A percentile compares a stretch with the other conserved stretches of the same genome.
These are phyloP conservation scores for Skeletonema menzelii DNA, from an alignment of 108 stramenopile genomes.

Conservation along the genomic window DNA sequence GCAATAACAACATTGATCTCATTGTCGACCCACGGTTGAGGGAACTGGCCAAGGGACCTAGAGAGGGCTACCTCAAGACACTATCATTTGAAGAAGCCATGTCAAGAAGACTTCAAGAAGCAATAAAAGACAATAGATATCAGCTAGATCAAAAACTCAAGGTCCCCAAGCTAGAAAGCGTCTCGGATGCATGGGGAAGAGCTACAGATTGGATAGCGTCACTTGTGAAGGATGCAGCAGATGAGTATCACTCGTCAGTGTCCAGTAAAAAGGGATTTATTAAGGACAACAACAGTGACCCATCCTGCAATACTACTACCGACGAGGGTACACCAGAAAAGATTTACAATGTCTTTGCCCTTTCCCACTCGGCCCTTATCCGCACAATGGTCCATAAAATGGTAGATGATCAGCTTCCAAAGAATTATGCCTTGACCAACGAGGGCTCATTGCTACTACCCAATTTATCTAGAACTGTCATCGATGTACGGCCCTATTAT, in stretches of 20 bases:
- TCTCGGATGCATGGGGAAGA: slow-evolving; percentile 54
- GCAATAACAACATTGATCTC: slow-evolving; percentile 1
- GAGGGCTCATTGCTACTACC: slow-evolving; percentile 39
- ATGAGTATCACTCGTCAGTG: slow-evolving; percentile 20
- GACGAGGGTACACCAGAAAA: neutral
- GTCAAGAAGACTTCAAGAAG: slow-evolving; percentile 3
- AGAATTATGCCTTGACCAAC: slow-evolving; percentile 23
- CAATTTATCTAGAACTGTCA: slow-evolving; percentile 39
- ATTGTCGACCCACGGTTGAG: slow-evolving; percentile 50
- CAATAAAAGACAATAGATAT: neutral
- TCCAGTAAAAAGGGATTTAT: neutral
- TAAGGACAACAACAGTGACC: neutral
- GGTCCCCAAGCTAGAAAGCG: slow-evolving; percentile 49
- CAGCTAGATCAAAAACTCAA: neutral
- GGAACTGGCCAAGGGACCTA: slow-evolving; percentile 61
- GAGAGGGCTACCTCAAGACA: slow-evolving; percentile 51
- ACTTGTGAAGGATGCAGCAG: slow-evolving; percentile 34
- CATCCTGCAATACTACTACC: neutral
- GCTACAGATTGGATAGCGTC: slow-evolving; percentile 44
- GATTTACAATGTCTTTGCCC: slow-evolving; percentile 50
- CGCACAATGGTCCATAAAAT: slow-evolving; percentile 49
- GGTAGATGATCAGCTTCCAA: slow-evolving; percentile 37
- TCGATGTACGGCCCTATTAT: slow-evolving; percentile 35
- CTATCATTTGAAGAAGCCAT: slow-evolving; percentile 46
- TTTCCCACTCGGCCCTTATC: slow-evolving; percentile 58